Evolutionary conservation across 306 rosid species (phyloP), one percentile per base, ranked within the genome.

Genomic region (Castanea crenata): DNA sequence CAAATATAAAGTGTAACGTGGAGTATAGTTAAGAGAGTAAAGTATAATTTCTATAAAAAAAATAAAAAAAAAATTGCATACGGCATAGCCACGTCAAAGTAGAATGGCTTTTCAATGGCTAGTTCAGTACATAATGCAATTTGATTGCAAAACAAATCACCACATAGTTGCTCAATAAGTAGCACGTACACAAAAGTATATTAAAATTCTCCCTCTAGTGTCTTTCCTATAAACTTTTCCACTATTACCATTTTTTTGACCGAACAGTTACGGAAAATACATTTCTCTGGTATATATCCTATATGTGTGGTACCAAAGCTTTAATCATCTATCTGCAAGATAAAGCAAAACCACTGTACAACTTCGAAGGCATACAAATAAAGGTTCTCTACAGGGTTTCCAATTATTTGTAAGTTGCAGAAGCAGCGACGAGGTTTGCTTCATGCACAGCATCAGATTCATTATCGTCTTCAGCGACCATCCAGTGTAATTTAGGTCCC

Each of bases 401-500:
- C 69, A 32, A 73, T 35, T 77, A 75, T 62, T 75, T 83, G 82
- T 74, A 82, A 73, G 82, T 56, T 78, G 87, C 90, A 71, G 88
- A 84, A 52, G 85, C 78, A 18, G 9, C 1, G 80, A 84, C 72
- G 64, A 80, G 83, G 75, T 82, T 77, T 21, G 79, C 80, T 68
- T 74, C 85, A 74, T 21, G 34, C 55, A 11, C 68, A 41, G 38
- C 77, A 21, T 67, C 84, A 51, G 71, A 74, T 77, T 80, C 80
- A 63, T 80, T 46, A 38, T 87, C 83, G 74, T 81, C 92, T 78
- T 89, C 90, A 23, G 69, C 73, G 31, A 80, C 89, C 99, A 91
- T 91, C 99, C 99, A 95, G 44, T 52, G 82, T 82, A 91, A 81
- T 79, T 78, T 71, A 62, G 97, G 91, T 74, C 97, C 99, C 97